These are phyloP conservation scores for Exophiala sideris DNA, from an alignment of 2,329 filamentous ascomycete genomes.

Conservation along the genomic window DNA sequence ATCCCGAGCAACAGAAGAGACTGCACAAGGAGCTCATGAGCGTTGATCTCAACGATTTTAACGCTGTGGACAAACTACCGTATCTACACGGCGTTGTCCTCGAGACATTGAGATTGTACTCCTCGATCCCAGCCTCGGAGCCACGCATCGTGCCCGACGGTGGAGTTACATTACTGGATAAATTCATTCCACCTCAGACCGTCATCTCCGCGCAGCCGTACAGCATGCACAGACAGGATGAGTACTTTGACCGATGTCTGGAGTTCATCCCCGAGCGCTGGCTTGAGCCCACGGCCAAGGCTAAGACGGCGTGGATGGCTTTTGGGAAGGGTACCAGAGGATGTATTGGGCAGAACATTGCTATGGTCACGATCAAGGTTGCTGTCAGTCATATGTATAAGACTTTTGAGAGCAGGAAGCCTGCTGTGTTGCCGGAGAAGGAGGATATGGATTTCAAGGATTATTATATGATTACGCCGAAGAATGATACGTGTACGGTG, in stretches of 20 bases:
- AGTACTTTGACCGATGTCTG: slow-evolving; percentile 33
- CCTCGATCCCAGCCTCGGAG: slow-evolving; percentile 51
- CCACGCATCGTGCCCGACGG: slow-evolving; percentile 58
- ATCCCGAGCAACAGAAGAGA: slow-evolving; percentile 29
- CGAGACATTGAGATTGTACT: slow-evolving; percentile 50
- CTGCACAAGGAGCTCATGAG: slow-evolving; percentile 31
- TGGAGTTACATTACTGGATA: slow-evolving; percentile 65
- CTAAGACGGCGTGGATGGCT: slow-evolving; percentile 39
- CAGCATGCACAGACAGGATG: slow-evolving; percentile 60
- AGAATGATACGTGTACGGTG: slow-evolving; percentile 6
- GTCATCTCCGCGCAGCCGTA: slow-evolving; percentile 72
- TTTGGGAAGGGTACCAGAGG: slow-evolving; percentile 48
- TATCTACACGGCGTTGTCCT: slow-evolving; percentile 49
- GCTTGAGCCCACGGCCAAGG: slow-evolving; percentile 31
- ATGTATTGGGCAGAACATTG: slow-evolving; percentile 51
- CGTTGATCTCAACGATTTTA: slow-evolving; percentile 7
- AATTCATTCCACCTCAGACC: slow-evolving; percentile 64
- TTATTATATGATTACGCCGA: slow-evolving; percentile 12
- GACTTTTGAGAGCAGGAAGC: slow-evolving; percentile 7
- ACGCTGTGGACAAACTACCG: slow-evolving; percentile 30
- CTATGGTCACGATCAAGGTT: slow-evolving; percentile 24
- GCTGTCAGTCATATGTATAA: slow-evolving; percentile 10
- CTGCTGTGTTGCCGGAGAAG: slow-evolving; percentile 2
- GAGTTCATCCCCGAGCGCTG: slow-evolving; percentile 45
- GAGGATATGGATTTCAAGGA: slow-evolving; percentile 15